Evolutionary conservation across 1,139 yeast species (phyloP), one percentile per base, ranked within the genome.

Genomic region (Kluyveromyces sp.): DNA sequence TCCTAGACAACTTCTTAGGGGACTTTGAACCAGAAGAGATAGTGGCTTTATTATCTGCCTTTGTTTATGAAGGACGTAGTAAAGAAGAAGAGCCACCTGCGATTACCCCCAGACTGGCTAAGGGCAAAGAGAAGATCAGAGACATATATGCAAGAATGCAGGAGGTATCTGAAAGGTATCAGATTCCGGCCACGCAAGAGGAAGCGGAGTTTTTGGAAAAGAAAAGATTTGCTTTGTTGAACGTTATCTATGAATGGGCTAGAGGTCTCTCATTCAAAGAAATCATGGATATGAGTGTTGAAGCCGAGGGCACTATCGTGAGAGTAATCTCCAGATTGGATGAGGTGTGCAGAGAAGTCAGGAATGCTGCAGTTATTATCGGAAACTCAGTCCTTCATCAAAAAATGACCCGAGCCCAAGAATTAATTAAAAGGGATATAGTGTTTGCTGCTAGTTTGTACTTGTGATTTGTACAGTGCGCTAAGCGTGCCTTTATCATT

Each of bases 201-300:
- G 98, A 92, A 57, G 83, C 83, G 42, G 87, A 83, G 50, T 89
- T 88, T 55, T 66, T 81, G 49, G 94, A 87, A 48, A 75, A 83
- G 53, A 82, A 87, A 55, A 70, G 98, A 53, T 92, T 92, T 65
- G 95, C 94, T 0, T 71, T 92, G 57, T 84, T 86, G 64, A 92
- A 88, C 61, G 96, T 88, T 11, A 95, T 92, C 3, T 87, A 92
- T 61, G 97, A 92, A 65, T 92, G 99, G 99, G 96, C 97, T 1
- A 74, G 94, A 52, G 99, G 98, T 1, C 74, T 88, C 73, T 75
- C 94, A 1, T 92, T 92, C 67, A 83, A 83, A 51, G 94, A 86
- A 46, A 92, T 92, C 53, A 92, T 89, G 83, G 82, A 78, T 48
- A 74, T 87, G 51, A 84, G 94, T 51, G 80, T 78, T 17, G 96